phyloP scores from a whole-genome alignment of 2,329 filamentous ascomycete species.

The Colletotrichum brevisporum region DNA sequence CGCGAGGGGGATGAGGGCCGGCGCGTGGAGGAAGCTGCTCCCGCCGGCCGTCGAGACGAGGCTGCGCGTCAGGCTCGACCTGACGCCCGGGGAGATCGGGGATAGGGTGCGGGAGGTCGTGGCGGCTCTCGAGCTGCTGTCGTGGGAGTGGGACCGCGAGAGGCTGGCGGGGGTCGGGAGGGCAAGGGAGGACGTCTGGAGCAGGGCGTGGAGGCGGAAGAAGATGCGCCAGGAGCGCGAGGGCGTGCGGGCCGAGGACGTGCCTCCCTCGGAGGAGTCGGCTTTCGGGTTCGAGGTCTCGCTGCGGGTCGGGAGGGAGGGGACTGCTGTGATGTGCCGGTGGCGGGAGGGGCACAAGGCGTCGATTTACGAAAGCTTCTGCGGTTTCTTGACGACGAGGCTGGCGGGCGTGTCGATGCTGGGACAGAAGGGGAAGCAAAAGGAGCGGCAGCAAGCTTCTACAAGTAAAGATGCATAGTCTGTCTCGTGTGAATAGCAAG shows the following conservation, averaged over 20 bases:
- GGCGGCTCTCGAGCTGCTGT: slow-evolving; percentile 67
- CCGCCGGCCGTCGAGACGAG: slow-evolving; percentile 58
- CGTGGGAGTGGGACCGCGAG: slow-evolving; percentile 74
- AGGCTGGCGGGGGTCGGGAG: slow-evolving; percentile 72
- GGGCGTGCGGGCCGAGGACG: slow-evolving; percentile 43
- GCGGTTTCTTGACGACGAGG: slow-evolving; percentile 76
- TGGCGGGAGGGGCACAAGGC: slow-evolving; percentile 84
- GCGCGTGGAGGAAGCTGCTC: slow-evolving; percentile 57
- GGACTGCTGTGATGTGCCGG: slow-evolving; percentile 67
- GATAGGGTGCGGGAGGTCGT: slow-evolving; percentile 61
- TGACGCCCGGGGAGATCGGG: slow-evolving; percentile 46
- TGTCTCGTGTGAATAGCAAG: not conserved
- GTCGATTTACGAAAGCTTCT: slow-evolving; percentile 88
- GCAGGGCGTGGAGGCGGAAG: slow-evolving; percentile 78
- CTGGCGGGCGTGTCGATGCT: not conserved
- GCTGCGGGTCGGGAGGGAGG: slow-evolving; percentile 56
- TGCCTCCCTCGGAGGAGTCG: slow-evolving; percentile 52
- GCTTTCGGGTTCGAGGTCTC: slow-evolving; percentile 72
- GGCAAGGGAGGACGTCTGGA: slow-evolving; percentile 82
- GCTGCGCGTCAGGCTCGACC: slow-evolving; percentile 61
- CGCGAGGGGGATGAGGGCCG: slow-evolving; percentile 59
- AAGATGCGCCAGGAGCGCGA: slow-evolving; percentile 51
- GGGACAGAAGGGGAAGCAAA: not conserved
- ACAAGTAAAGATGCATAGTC: not conserved
- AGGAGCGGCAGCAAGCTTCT: not conserved